A percentile compares a stretch with the other conserved stretches of the same genome.
These are phyloP conservation scores for Blumeria graminis DNA, from an alignment of 2,329 filamentous ascomycete genomes.

Conservation along the genomic window DNA sequence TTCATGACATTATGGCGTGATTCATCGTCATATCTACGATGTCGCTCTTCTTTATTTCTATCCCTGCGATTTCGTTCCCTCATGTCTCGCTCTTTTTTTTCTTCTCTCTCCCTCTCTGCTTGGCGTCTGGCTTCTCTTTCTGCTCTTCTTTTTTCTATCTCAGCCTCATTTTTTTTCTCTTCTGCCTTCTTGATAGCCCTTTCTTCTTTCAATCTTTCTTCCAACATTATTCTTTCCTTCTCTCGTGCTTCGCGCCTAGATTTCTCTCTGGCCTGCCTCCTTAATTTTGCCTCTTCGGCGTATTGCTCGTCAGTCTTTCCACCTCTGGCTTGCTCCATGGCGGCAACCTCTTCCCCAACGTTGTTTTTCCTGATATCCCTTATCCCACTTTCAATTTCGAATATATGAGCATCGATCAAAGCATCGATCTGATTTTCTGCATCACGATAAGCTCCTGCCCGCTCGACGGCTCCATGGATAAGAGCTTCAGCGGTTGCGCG, in stretches of 20 bases:
- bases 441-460: slow-evolving; percentile 50
- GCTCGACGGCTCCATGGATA: slow-evolving; percentile 55
- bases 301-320: slow-evolving; percentile 54
- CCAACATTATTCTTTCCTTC: slow-evolving; percentile 32
- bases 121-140: slow-evolving; percentile 12
- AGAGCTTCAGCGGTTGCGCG: slow-evolving; percentile 50
- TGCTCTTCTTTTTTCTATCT: slow-evolving; percentile 21
- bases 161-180: slow-evolving; percentile 21
- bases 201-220: slow-evolving; percentile 33
- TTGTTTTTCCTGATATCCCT: slow-evolving; percentile 42
- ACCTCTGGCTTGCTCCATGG: slow-evolving; percentile 37
- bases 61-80: slow-evolving; percentile 9
- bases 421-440: slow-evolving; percentile 42
- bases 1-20: slow-evolving; percentile 9
- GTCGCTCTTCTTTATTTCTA: slow-evolving; percentile 10
- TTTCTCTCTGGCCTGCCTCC: slow-evolving; percentile 34
- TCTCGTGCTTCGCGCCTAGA: slow-evolving; percentile 33
- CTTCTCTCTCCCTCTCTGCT: slow-evolving; percentile 11
- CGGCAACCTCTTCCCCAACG: slow-evolving; percentile 44
- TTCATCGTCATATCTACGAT: slow-evolving; percentile 9
- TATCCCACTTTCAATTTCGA: slow-evolving; percentile 43
- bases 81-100: slow-evolving; percentile 8
- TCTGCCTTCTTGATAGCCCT: slow-evolving; percentile 25
- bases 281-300: slow-evolving; percentile 36
- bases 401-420: slow-evolving; percentile 36